Conservation (phyloP, 495 filamentous ascomycete species). For the Penicillium roqueforti region DNA sequence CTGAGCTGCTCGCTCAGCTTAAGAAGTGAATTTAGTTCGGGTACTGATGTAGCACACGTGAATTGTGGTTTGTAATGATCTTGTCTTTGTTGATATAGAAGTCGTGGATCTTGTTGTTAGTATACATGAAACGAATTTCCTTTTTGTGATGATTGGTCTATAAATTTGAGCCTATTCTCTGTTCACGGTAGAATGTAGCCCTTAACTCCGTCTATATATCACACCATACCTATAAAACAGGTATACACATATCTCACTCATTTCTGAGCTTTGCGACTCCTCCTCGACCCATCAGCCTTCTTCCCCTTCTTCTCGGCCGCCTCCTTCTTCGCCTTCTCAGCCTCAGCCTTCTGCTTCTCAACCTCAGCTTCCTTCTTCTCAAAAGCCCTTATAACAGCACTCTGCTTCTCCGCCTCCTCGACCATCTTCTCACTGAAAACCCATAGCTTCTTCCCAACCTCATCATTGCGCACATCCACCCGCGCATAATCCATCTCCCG, state of each 20-base stretch:
- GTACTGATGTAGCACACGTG: neutral
- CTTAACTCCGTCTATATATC: neutral
- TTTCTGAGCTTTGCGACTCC: constrained; percentile 37
- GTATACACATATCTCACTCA: constrained; percentile 9
- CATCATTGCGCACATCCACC: constrained; percentile 73
- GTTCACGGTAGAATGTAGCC: neutral
- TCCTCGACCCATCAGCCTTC: constrained; percentile 40
- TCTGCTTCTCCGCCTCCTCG: constrained; percentile 75
- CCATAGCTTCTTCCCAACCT: constrained; percentile 79
- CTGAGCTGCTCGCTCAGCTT: constrained; percentile 70
- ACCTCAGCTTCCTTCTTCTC: constrained; percentile 65
- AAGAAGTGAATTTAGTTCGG: constrained; percentile 46
- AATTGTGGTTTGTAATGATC: neutral
- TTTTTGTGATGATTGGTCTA: constrained; percentile 21
- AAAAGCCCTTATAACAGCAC: constrained; percentile 59
- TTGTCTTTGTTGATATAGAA: constrained; percentile 23
- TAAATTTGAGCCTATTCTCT: neutral
- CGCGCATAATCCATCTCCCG: constrained; percentile 64
- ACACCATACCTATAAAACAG: neutral
- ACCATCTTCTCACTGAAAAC: constrained; percentile 81
- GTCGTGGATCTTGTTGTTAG: constrained; percentile 18
- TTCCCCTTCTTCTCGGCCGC: constrained; percentile 37
- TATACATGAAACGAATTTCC: constrained; percentile 43
- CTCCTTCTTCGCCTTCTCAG: constrained; percentile 42
- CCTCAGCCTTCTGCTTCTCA: constrained; percentile 40